Base-by-base conservation (phyloP, 306 rosid genomes). In the Glycine soja region DNA sequence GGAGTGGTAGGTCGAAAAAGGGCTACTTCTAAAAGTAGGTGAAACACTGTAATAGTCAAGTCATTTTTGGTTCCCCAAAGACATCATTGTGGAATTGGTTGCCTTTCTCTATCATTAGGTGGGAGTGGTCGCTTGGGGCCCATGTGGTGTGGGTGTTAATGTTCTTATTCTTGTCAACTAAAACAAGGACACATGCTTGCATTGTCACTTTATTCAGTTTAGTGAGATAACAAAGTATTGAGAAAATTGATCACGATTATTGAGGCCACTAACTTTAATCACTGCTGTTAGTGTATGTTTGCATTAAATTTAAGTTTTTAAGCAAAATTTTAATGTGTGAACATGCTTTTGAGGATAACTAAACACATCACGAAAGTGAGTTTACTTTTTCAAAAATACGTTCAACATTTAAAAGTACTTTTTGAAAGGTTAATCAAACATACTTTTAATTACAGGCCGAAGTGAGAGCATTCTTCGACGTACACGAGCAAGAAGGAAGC, bases 401-500 rank as follows among this genome's bases (percentile, higher is more conserved):
- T 24, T 24, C 30, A 24, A 24, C 30, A 24, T 24, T 24, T 24
- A 24, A 24, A 24, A 24, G 30, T 24, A 24, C 30, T 24, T 24
- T 24, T 24, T 1, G 30, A 24, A 24, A 1, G 1, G 30, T 24
- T 24, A 24, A 24, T 24, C 30, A 24, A 24, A 38, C 43, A 4
- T 38, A 38, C 43, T 38, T 7, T 38, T 32, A 63, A 24, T 24
- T 16, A 54, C 91, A 94, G 99, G 94, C 96, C 3, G 99, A 95
- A 90, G 99, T 95, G 84, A 93, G 94, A 82, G 99, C 99, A 8
- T 95, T 95, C 91, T 95, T 95, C 5, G 99, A 95, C 38, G 98
- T 95, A 70, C 99, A 95, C 32, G 99, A 95, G 68, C 99, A 95
- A 90, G 99, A 93, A 90, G 99, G 99, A 86, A 95, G 99, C 89